These are phyloP conservation scores for Ramaria rubella DNA, from an alignment of 768 basidiomycete genomes.

Conservation along the genomic window DNA sequence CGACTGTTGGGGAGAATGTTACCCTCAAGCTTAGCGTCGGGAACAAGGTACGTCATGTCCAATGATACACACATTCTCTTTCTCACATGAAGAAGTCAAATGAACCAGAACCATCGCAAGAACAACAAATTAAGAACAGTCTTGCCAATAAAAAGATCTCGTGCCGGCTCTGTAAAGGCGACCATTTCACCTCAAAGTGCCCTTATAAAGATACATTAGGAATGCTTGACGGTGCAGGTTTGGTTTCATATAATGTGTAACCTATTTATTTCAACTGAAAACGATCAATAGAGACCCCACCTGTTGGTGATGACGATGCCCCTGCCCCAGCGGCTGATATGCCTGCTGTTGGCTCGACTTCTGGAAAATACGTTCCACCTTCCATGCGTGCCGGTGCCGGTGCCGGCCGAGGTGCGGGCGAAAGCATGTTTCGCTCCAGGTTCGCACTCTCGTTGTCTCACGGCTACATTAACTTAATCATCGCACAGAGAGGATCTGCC, in stretches of 20 bases:
- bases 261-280: conserved; percentile 2
- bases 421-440: conserved; percentile 51
- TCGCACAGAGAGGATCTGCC: conserved; percentile 80
- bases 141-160: conserved; percentile 72
- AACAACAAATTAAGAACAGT: conserved; percentile 58
- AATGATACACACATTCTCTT: background rate
- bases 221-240: conserved; percentile 57
- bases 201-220: conserved; percentile 94
- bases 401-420: conserved; percentile 56
- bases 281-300: conserved; percentile 29
- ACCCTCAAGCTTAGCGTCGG: conserved; percentile 52
- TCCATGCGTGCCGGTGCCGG: conserved; percentile 68
- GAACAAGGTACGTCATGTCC: conserved; percentile 46
- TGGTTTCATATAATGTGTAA: conserved; percentile 13
- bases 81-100: conserved; percentile 34
- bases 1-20: conserved; percentile 79
- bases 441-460: background rate
- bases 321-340: conserved; percentile 31
- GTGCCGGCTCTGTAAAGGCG: conserved; percentile 93
- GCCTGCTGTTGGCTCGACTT: conserved; percentile 31
- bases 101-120: conserved; percentile 62
- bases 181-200: conserved; percentile 97
- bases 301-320: conserved; percentile 31
- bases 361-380: conserved; percentile 91
- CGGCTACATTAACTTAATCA: too few relatives aligned